These are phyloP conservation scores for Ramularia endophylla DNA, from an alignment of 2,329 filamentous ascomycete species.

Conservation along the genomic window DNA sequence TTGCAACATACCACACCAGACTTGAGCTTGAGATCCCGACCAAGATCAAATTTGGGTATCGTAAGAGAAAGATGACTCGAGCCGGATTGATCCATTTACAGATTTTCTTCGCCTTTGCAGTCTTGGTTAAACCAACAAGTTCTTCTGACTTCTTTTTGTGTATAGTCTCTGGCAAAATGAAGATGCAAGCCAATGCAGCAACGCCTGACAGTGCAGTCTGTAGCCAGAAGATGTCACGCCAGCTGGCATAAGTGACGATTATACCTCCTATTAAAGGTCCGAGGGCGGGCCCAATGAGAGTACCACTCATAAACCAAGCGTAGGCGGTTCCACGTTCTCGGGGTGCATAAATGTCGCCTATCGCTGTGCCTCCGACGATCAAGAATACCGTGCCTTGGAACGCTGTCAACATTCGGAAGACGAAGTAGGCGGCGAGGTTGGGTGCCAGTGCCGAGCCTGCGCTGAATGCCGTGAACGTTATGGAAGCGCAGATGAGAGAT, in stretches of 20 bases:
- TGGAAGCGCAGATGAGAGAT: constrained; percentile 52
- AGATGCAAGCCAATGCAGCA: constrained; percentile 54
- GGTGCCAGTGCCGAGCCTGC: constrained; percentile 67
- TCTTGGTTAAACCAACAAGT: constrained; percentile 48
- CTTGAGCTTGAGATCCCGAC: constrained; percentile 55
- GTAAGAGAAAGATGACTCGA: constrained; percentile 57
- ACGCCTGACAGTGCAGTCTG: constrained; percentile 62
- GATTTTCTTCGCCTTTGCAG: constrained; percentile 49
- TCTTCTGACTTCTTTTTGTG: constrained; percentile 59
- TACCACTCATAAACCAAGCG: constrained; percentile 56
- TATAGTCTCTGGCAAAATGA: constrained; percentile 68
- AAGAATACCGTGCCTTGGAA: constrained; percentile 66
- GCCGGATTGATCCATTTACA: constrained; percentile 62
- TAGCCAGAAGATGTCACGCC: constrained; percentile 73
- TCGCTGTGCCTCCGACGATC: constrained; percentile 63
- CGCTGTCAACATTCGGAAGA: constrained; percentile 68
- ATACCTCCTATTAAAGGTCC: constrained; percentile 66
- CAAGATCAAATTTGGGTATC: constrained; percentile 63
- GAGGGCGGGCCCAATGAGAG: constrained; percentile 64
- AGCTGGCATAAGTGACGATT: constrained; percentile 67
- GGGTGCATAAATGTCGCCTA: constrained; percentile 52
- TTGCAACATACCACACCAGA: constrained; percentile 68
- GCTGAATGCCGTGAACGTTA: constrained; percentile 63
- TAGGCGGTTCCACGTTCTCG: constrained; percentile 66
- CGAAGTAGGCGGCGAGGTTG: constrained; percentile 63